Conservation (phyloP, 805 yeast genomes). For the Tetrapisispora phaffii region DNA sequence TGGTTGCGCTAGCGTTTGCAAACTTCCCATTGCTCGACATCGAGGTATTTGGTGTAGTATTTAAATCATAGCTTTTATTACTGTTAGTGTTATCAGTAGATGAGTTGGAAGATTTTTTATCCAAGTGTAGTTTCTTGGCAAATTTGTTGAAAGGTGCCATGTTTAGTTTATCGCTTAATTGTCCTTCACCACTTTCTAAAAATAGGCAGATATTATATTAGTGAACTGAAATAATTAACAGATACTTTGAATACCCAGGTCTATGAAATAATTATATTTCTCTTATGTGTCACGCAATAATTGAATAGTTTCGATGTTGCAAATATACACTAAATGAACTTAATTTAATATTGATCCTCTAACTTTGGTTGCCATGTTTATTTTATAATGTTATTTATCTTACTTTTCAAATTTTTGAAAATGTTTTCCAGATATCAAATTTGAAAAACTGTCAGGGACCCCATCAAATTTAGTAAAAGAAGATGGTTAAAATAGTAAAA, state of each 20-base stretch:
- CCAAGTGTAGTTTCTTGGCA: constrained; percentile 39
- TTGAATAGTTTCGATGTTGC: too few relatives aligned
- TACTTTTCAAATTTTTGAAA: too few relatives aligned
- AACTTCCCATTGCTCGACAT: constrained; percentile 3
- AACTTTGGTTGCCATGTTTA: background rate
- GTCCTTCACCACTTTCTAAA: too few relatives aligned
- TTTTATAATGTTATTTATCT: background rate
- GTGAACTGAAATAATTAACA: too few relatives aligned
- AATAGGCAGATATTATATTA: too few relatives aligned
- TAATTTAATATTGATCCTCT: too few relatives aligned
- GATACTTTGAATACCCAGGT: too few relatives aligned
- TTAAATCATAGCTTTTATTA: constrained; percentile 7
- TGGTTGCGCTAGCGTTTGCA: constrained; percentile 3
- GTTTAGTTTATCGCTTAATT: background rate
- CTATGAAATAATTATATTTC: too few relatives aligned
- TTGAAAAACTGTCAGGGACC: background rate
- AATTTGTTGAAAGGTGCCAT: constrained; percentile 51
- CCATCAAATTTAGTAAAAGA: too few relatives aligned
- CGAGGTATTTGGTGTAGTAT: constrained; percentile 9
- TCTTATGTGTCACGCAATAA: too few relatives aligned
- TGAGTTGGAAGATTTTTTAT: constrained; percentile 12
- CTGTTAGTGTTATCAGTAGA: constrained; percentile 5
- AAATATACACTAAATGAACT: too few relatives aligned
- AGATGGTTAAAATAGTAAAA: too few relatives aligned
- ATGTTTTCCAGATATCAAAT: background rate